A percentile compares a stretch with the other conserved stretches of the same genome.
phyloP scores from a whole-genome alignment of 176 grass and related monocot genomes.

The Cymbopogon citratus region DNA sequence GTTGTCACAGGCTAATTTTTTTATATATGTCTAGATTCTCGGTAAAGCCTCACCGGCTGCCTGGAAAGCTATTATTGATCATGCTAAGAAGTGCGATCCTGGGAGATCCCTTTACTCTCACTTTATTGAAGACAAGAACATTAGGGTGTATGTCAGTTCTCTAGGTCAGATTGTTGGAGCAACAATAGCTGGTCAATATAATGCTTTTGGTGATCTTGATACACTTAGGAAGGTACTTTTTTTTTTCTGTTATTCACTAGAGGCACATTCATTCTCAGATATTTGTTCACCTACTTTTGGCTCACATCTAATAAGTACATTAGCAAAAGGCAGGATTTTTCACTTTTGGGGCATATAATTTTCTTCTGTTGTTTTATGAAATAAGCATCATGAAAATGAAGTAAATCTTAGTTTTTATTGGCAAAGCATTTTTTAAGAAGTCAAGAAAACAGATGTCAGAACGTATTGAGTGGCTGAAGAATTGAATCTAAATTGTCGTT shows the following conservation, averaged over 20 bases:
- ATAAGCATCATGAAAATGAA: not conserved
- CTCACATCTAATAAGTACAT: not conserved
- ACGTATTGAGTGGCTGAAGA: not conserved
- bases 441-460: not conserved
- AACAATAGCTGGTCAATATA: conserved; percentile 16
- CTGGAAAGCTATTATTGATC: conserved; percentile 39
- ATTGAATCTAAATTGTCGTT: not conserved
- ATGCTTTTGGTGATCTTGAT: conserved; percentile 10
- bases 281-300: not conserved
- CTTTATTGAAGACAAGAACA: not conserved
- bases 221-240: not conserved
- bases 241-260: not conserved
- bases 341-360: not conserved
- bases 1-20: not conserved
- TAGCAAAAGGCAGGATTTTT: not conserved
- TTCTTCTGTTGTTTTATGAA: not conserved
- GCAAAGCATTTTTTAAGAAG: not conserved
- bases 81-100: conserved; percentile 40
- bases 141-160: not conserved
- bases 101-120: conserved; percentile 7
- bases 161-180: conserved; percentile 17
- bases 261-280: not conserved
- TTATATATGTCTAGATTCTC: conserved; percentile 29
- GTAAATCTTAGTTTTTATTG: too few species aligned
- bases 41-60: not conserved